Evolutionary conservation across 2,329 filamentous ascomycete genomes (phyloP), one percentile per base, ranked within the genome.

Genomic region (Zymoseptoria passerinii): DNA sequence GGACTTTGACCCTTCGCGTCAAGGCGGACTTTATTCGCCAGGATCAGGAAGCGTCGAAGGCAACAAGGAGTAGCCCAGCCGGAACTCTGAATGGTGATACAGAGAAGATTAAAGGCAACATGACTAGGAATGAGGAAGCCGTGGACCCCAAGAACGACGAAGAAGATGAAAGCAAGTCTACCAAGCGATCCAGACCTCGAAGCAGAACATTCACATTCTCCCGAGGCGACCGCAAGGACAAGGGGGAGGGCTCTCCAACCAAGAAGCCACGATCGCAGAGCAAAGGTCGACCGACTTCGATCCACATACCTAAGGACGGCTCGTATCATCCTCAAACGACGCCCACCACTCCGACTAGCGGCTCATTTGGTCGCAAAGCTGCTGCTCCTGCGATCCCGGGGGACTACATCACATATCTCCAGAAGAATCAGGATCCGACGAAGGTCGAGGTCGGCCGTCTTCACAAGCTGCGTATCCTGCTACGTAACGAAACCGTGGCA

Each of bases 1-100:
- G 92, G 51, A 92, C 86, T 58, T 78, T 99, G 60, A 90, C 89
- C 62, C 82, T 90, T 64, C 88, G 89, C 40, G 92, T 97, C 77
- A 99, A 99, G 75, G 89, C 91, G 71, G 92, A 97, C 70, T 95
- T 99, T 68, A 91, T 97, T 67, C 86, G 87, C 55, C 92, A 95
- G 72, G 89, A 96, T 71, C 90, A 89, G 52, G 68, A 67, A 5
- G 61, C 68, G 27, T 58, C 61, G 0, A 68, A 66, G 55, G 79
- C 84, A 83, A 6, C 87, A 88, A 71, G 85, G 81, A 74, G 77
- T 78, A 72, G 79, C 80, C 55, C 75, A 77, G 65, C 75, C 70
- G 68, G 75, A 63, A 75, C 79, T 76, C 66, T 64, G 72, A 77
- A 68, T 75, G 74, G 69, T 78, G 76, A 64, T 69, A 72, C 57